Evolutionary conservation across 805 yeast genomes (phyloP).

Genomic region (Yarrowia divulgata): DNA sequence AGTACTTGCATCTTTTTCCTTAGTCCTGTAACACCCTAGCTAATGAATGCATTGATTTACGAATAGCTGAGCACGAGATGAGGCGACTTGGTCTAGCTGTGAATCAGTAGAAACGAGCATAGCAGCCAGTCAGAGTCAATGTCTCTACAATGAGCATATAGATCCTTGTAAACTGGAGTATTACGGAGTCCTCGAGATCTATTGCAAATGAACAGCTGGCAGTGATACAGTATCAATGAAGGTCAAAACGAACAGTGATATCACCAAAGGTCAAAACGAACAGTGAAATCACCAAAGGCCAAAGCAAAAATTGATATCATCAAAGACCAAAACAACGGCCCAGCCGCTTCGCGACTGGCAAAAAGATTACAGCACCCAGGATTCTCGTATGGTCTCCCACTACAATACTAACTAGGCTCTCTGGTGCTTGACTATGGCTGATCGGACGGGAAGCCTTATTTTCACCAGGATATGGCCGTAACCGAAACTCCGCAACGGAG

Average conservation of each 20-base stretch:
- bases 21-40: not conserved
- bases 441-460: slow-evolving; percentile 39
- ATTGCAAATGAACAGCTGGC: no score
- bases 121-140: no score
- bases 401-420: slow-evolving; percentile 38
- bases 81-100: no score
- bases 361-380: slow-evolving; percentile 37
- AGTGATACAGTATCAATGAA: no score
- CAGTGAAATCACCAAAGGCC: no score
- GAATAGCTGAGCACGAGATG: not conserved
- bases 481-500: slow-evolving; percentile 38
- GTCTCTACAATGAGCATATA: no score
- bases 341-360: not conserved
- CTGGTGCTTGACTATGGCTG: slow-evolving; percentile 39
- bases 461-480: slow-evolving; percentile 38
- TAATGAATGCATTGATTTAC: slow-evolving; percentile 17
- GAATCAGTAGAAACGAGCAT: no score
- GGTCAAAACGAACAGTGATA: no score
- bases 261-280: no score
- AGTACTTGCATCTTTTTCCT: not conserved
- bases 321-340: not conserved
- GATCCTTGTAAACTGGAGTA: no score
- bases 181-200: no score
- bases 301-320: no score
- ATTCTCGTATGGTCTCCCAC: slow-evolving; percentile 39